Conservation (phyloP, 164 flowering plant genomes). For the Stephania japonica region DNA sequence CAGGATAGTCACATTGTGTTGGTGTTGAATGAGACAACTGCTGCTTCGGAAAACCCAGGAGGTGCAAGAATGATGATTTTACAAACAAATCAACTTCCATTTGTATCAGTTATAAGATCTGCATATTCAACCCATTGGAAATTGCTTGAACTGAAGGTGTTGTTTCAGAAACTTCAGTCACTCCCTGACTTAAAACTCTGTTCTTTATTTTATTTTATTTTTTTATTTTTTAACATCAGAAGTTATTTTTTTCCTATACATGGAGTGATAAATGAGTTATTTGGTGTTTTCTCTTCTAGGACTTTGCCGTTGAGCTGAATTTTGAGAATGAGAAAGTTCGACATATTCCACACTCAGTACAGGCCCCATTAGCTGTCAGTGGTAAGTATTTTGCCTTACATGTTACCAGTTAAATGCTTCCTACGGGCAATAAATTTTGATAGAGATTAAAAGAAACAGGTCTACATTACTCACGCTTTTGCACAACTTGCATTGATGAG, state of each 20-base stretch:
- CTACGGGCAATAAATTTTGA: background rate
- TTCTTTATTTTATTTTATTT: background rate
- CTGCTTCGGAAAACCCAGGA: conserved; percentile 55
- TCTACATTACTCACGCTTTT: no score
- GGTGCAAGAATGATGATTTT: conserved; percentile 64
- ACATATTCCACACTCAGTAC: conserved; percentile 55
- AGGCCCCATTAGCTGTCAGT: conserved; percentile 85
- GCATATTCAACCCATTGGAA: conserved; percentile 41
- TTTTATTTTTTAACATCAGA: background rate
- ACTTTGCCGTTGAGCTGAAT: conserved; percentile 38
- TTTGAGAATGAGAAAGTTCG: conserved; percentile 70
- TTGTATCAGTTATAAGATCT: conserved; percentile 48
- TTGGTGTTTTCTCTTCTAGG: conserved; percentile 36
- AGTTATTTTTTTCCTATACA: background rate
- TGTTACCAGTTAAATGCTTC: background rate
- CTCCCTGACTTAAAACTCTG: background rate
- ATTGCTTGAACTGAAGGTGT: conserved; percentile 63
- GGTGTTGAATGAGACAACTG: conserved; percentile 48
- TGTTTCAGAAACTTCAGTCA: background rate
- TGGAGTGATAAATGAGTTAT: conserved; percentile 2
- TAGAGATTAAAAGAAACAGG: background rate
- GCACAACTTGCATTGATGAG: no score
- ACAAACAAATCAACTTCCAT: conserved; percentile 62
- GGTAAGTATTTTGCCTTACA: conserved; percentile 38
- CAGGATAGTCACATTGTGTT: conserved; percentile 86